Base-by-base conservation (phyloP, 2,329 filamentous ascomycete species). In the Cylindrodendrum hubeiense region DNA sequence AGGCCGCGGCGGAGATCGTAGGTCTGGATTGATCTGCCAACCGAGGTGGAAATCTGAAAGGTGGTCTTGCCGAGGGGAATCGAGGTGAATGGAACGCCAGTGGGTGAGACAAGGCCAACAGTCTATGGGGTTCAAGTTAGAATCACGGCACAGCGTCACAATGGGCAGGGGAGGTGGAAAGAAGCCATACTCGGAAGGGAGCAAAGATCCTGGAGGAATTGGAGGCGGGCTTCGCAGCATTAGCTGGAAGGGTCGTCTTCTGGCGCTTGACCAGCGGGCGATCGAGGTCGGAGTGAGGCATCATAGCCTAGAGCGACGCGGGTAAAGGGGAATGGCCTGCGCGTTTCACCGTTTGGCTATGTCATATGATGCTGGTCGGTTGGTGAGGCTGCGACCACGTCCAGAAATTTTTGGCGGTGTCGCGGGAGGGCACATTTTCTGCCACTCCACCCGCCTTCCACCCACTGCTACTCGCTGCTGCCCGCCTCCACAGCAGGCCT, bases 31-130 rank as follows among this genome's bases (percentile, higher is more conserved):
- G 91, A 93, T 74, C 91, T 89, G 67, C 95, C 96, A 67, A 97
- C 93, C 0, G 94, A 98, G 30, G 96, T 99, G 34, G 96, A 98
- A 79, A 99, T 94, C 79, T 99, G 96, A 77, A 97, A 99, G 4
- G 94, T 97, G 1, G 93, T 95, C 81, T 97, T 97, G 63, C 96
- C 96, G 17, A 97, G 85, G 1, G 95, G 93, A 33, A 97, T 87
- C 6, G 92, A 92, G 2, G 95, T 95, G 77, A 99, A 98, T 0
- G 96, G 95, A 0, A 98, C 94, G 52, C 86, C 82, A 3, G 95
- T 98, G 1, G 96, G 94, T 5, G 96, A 98, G 2, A 99, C 94
- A 33, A 99, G 86, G 17, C 96, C 96, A 70, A 99, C 88, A 50
- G 95, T 98, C 93, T 97, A 77, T 28, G 51, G 24, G 51, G 10